Evolutionary conservation across 257 asterid genomes (phyloP), one percentile per base, ranked within the genome.

Genomic region (Petunia axillaris): DNA sequence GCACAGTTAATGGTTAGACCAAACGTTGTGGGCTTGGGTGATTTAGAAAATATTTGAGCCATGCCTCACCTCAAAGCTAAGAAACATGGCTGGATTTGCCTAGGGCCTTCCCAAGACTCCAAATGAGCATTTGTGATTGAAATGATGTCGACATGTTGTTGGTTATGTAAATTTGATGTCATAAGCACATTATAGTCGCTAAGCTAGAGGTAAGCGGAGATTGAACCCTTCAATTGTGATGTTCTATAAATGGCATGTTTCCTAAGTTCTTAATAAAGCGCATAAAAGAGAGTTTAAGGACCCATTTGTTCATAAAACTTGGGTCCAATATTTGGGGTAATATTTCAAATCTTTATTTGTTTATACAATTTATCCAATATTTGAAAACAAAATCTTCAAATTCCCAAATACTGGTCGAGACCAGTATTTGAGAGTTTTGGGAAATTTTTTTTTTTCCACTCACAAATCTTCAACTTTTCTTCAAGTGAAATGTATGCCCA

Each of bases 31-130:
- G 52, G 36, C 40, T 65, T 65, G 48, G 48, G 48, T 1, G 25
- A 64, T 38, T 38, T 11, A 52, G 36, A 65, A 65, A 36, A 65
- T 25, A 52, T 40, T 65, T 52, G 40, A 65, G 53, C 14, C 11
- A 65, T 65, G 74, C 36, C 36, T 65, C 74, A 65, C 74, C 74
- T 65, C 74, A 65, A 5, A 65, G 25, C 37, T 13, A 66, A 39
- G 10, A 40, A 40, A 66, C 35, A 43, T 13, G 53, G 52, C 14
- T 65, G 74, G 65, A 65, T 65, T 39, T 5, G 74, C 74, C 74
- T 66, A 66, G 15, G 53, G 53, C 37, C 74, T 14, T 6, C 74
- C 74, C 37, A 66, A 66, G 37, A 40, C 36, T 39, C 74, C 74
- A 50, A 50, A 66, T 66, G 50, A 66, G 53, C 14, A 15, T 66